Conservation (phyloP, 352 stramenopile species). For the Phytophthora pini region DNA sequence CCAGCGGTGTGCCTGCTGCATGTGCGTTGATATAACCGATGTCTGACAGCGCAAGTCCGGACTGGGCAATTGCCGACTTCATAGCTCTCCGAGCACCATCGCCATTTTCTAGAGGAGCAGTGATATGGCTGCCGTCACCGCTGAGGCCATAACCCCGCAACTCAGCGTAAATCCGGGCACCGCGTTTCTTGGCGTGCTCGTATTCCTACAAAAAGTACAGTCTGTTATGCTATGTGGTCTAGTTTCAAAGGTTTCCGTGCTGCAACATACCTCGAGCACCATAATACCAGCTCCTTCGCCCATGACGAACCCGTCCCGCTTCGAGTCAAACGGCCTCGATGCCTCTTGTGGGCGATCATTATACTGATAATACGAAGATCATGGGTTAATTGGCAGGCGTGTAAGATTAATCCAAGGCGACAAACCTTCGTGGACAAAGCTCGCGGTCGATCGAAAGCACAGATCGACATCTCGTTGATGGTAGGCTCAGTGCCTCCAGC, state of each 20-base stretch:
- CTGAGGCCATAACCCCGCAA: constrained; percentile 94
- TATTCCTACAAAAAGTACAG: constrained; percentile 50
- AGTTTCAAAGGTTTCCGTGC: no score
- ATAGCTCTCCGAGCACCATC: constrained; percentile 87
- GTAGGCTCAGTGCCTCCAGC: constrained; percentile 94
- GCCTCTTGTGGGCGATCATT: constrained; percentile 92
- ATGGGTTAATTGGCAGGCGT: neutral
- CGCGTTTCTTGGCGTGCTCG: constrained; percentile 91
- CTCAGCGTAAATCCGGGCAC: constrained; percentile 94
- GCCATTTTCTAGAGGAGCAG: constrained; percentile 58
- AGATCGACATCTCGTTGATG: constrained; percentile 93
- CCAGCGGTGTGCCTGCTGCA: constrained; percentile 95
- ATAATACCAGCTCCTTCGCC: constrained; percentile 78
- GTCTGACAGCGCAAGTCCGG: constrained; percentile 66
- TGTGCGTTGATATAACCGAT: constrained; percentile 98
- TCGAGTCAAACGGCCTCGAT: constrained; percentile 94
- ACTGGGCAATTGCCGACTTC: constrained; percentile 84
- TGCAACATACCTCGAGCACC: constrained; percentile 46
- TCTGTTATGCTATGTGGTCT: neutral
- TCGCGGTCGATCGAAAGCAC: constrained; percentile 94
- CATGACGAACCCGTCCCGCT: constrained; percentile 97
- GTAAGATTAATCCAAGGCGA: neutral
- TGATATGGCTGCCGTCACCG: constrained; percentile 95
- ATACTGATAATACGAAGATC: constrained; percentile 55
- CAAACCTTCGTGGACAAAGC: constrained; percentile 90